These are phyloP conservation scores for Pseudogymnoascus verrucosus DNA, from an alignment of 2,329 filamentous ascomycete genomes.

Conservation along the genomic window DNA sequence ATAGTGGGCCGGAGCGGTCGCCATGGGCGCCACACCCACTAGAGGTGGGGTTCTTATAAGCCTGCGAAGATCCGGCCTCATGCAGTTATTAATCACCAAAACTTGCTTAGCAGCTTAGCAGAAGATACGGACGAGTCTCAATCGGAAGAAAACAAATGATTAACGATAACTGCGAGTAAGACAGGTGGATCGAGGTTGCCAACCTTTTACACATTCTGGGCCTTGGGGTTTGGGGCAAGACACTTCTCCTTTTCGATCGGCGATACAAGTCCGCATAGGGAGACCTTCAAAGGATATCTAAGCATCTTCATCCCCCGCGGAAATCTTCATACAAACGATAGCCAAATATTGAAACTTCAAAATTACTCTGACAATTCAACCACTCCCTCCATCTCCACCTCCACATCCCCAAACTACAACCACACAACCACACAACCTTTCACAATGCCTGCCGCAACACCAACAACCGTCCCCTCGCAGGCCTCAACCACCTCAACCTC, in stretches of 20 bases:
- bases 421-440: neutral
- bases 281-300: neutral
- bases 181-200: neutral
- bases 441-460: neutral
- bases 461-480: neutral
- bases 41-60: neutral
- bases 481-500: neutral
- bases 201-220: neutral
- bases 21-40: neutral
- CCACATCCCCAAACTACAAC: neutral
- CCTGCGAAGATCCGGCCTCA: neutral
- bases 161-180: neutral
- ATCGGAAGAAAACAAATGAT: neutral
- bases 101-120: neutral
- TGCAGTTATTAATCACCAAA: neutral
- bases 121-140: neutral
- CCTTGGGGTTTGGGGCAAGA: neutral
- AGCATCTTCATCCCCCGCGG: neutral
- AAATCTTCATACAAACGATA: neutral
- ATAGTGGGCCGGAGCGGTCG: neutral
- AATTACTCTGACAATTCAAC: neutral
- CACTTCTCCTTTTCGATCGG: constrained; percentile 1
- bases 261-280: neutral
- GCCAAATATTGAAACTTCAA: neutral
- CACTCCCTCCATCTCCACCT: neutral